Base-by-base conservation (phyloP, 1,284 basidiomycete genomes). In the Ganoderma sinense region DNA sequence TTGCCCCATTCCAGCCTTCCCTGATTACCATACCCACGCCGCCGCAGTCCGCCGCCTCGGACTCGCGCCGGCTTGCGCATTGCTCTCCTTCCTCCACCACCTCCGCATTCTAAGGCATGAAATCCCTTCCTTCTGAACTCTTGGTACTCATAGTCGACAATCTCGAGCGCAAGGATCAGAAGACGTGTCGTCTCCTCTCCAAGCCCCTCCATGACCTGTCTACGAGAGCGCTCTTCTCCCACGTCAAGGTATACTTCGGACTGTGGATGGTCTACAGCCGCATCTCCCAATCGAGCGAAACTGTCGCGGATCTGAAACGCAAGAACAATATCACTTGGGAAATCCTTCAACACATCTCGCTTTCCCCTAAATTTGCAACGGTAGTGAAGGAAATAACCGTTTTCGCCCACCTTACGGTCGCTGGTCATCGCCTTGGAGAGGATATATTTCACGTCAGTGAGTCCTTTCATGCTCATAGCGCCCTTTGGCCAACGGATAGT, bases 201-300 rank as follows among this genome's bases (percentile, higher is more conserved):
- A 62, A 51, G 23, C 36, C 23, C 23, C 59, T 26, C 16, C 65
- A 62, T 20, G 48, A 62, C 18, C n/a, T 62, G 16, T 36, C 65
- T 8, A 31, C 53, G 14, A 40, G 36, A 2, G n/a, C 26, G 2
- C 60, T 66, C 11, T 66, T 66, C 23, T 53, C 65, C 6, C 43
- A 53, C 26, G 36, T 66, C 23, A 62, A 36, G 2, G 26, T 66
- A 5, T 55, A 55, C 36, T 62, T 66, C 23, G 65, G 65, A 36
- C 11, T 40, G 2, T 64, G 62, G 62, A 33, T 8, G 1, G 61
- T 48, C 39, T 13, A 20, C n/a, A 13, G 4, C 18, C 20, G 10
- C 18, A 18, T 18, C 7, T 0, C 10, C 16, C 13, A 1, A 20
- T 39, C 39, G 36, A 18, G 40, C 3, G 36, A 60, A 23, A 20